A percentile compares a stretch with the other conserved stretches of the same genome.
Conservation (phyloP, 768 basidiomycete genomes). For the Macrolepiota fuliginosa region DNA sequence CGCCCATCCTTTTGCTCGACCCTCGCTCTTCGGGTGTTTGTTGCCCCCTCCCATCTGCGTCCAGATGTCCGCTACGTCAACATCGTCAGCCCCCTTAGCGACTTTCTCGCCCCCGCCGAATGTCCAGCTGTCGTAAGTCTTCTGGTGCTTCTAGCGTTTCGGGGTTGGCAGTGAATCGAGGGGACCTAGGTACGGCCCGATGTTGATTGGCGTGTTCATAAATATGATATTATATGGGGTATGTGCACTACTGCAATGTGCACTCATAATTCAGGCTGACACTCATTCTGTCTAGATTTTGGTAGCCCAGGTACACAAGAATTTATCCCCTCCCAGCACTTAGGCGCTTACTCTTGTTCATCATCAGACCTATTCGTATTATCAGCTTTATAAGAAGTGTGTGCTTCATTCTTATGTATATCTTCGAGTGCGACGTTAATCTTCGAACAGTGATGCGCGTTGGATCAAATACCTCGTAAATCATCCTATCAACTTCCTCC, state of each 20-base stretch:
- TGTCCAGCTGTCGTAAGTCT: slow-evolving; percentile 29
- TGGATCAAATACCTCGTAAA: slow-evolving; percentile 41
- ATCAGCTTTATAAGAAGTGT: slow-evolving; percentile 37
- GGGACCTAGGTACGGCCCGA: slow-evolving; percentile 38
- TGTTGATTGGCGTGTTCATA: slow-evolving; percentile 39
- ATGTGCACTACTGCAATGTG: slow-evolving; percentile 11
- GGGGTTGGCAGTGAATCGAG: background rate
- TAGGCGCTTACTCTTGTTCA: background rate
- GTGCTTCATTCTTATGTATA: background rate
- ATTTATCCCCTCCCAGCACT: background rate
- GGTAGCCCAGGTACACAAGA: slow-evolving; percentile 30
- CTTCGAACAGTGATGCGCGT: slow-evolving; percentile 32
- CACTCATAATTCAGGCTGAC: background rate
- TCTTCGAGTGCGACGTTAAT: background rate
- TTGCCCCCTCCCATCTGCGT: background rate
- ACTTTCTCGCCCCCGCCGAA: slow-evolving; percentile 21
- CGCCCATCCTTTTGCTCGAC: background rate
- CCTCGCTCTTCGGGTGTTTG: background rate
- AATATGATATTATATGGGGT: slow-evolving; percentile 49
- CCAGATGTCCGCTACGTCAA: slow-evolving; percentile 8
- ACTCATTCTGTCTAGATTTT: slow-evolving; percentile 26
- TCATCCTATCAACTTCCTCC: background rate
- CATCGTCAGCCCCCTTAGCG: background rate
- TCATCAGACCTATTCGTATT: slow-evolving; percentile 34
- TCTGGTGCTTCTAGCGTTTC: background rate